phyloP scores from a whole-genome alignment of 2,329 filamentous ascomycete species.

The Fusarium gaditjirri region DNA sequence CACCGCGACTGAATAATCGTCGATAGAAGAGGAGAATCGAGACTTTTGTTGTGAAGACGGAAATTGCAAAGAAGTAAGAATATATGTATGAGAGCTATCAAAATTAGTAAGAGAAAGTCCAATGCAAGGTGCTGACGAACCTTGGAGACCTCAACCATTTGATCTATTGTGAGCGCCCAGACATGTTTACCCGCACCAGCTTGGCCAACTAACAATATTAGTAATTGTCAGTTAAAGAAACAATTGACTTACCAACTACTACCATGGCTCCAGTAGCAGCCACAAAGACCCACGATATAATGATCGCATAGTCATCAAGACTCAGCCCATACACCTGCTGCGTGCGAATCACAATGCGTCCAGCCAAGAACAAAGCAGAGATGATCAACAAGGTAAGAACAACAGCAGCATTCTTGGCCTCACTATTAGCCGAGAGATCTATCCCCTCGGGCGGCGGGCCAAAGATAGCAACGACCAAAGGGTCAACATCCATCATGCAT shows the following conservation, averaged over 20 bases:
- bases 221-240: accelerated
- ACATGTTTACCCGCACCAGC: slow-evolving; percentile 19
- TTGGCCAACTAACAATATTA: neutral
- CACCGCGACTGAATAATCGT: slow-evolving; percentile 3
- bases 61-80: slow-evolving; percentile 5
- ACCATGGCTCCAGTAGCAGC: slow-evolving; percentile 4
- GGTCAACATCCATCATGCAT: slow-evolving; percentile 9
- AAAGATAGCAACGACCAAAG: neutral
- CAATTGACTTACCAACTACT: neutral
- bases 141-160: slow-evolving; percentile 1
- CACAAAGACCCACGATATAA: slow-evolving; percentile 14
- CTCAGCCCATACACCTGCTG: slow-evolving; percentile 13
- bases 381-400: slow-evolving; percentile 6
- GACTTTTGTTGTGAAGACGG: slow-evolving; percentile 16
- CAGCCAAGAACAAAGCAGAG: slow-evolving; percentile 8
- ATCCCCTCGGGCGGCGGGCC: slow-evolving; percentile 9
- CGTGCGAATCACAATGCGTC: neutral
- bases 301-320: slow-evolving; percentile 13
- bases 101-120: neutral
- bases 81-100: slow-evolving; percentile 10
- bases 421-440: slow-evolving; percentile 1
- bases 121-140: neutral
- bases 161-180: slow-evolving; percentile 10
- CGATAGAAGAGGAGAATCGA: slow-evolving; percentile 23
- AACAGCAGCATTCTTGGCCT: slow-evolving; percentile 3